Percentiles rank a stretch among this genome's conserved stretches.
Evolutionary conservation across 805 yeast species (phyloP).

Genomic region (Candida caryicola): DNA sequence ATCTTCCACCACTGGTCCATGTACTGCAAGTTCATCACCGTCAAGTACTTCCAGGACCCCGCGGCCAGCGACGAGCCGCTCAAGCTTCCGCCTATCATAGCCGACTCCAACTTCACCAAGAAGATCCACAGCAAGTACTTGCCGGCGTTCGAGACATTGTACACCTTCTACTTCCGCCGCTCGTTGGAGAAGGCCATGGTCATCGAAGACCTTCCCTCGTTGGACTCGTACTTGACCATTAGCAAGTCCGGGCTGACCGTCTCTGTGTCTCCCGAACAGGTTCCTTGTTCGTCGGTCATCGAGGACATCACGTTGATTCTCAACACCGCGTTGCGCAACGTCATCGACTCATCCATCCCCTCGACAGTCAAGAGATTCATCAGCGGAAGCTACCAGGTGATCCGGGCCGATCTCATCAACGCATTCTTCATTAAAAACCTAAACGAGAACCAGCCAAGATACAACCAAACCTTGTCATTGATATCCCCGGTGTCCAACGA

Average conservation of each 20-base stretch:
- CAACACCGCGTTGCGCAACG: conserved; percentile 61
- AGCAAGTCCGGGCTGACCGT: not conserved
- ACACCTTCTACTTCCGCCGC: conserved; percentile 65
- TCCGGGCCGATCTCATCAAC: conserved; percentile 63
- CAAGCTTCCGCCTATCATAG: conserved; percentile 50
- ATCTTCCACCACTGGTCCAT: conserved; percentile 85
- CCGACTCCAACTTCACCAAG: conserved; percentile 50
- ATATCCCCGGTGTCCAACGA: conserved; percentile 8
- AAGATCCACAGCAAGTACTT: conserved; percentile 53
- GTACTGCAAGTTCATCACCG: conserved; percentile 69
- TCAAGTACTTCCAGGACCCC: conserved; percentile 48
- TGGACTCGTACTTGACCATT: conserved; percentile 5
- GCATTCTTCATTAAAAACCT: conserved; percentile 40
- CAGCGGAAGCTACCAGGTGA: conserved; percentile 51
- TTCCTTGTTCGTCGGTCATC: conserved; percentile 77
- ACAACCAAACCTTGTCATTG: conserved; percentile 30
- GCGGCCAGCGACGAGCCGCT: conserved; percentile 18
- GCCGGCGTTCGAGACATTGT: conserved; percentile 63
- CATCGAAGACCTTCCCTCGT: conserved; percentile 53
- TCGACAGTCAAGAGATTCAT: conserved; percentile 54
- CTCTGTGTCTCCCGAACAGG: conserved; percentile 40
- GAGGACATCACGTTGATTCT: conserved; percentile 81
- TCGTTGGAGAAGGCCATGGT: conserved; percentile 79
- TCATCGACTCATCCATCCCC: conserved; percentile 69
- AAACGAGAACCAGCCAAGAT: conserved; percentile 40